phyloP scores from a whole-genome alignment of 208 protist genomes.

The Pavlovales sp. region DNA sequence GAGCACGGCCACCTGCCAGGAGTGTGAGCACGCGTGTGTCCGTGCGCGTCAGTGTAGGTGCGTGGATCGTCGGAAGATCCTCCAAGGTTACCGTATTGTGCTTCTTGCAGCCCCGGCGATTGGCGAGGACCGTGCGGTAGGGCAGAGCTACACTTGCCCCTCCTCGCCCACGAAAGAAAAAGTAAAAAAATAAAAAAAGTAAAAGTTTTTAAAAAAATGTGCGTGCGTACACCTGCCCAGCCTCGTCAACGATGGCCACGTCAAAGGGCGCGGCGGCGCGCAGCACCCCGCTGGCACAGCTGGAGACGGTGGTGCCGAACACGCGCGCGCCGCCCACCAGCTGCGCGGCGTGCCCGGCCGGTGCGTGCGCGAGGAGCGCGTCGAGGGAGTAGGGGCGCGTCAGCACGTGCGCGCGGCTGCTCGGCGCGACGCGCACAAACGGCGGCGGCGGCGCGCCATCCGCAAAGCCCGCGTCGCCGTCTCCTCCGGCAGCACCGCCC shows the following conservation, averaged over 20 bases:
- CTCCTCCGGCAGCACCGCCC: background rate
- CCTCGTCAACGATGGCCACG: constrained; percentile 60
- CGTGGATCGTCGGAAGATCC: no score
- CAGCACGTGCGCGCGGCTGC: background rate
- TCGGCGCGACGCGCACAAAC: background rate
- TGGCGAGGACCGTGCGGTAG: no score
- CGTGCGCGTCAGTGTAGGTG: no score
- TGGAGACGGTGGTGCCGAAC: constrained; percentile 41
- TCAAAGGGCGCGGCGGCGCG: constrained; percentile 36
- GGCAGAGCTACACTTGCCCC: no score
- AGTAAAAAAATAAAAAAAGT: background rate
- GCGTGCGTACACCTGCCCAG: constrained; percentile 32
- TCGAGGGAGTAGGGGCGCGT: background rate
- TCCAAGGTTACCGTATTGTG: no score
- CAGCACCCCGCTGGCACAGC: constrained; percentile 13
- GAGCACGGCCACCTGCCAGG: constrained; percentile 45
- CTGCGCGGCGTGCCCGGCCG: background rate
- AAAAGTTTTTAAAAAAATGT: background rate
- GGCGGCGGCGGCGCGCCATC: background rate
- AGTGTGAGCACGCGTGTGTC: no score
- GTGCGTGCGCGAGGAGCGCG: background rate
- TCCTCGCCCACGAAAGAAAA: no score
- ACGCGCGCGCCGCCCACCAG: background rate
- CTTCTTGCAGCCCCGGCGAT: no score
- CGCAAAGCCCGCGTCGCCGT: background rate